Evolutionary conservation across 148 eudicot species (phyloP), one percentile per base, ranked within the genome.

Genomic region (Drosera capensis): DNA sequence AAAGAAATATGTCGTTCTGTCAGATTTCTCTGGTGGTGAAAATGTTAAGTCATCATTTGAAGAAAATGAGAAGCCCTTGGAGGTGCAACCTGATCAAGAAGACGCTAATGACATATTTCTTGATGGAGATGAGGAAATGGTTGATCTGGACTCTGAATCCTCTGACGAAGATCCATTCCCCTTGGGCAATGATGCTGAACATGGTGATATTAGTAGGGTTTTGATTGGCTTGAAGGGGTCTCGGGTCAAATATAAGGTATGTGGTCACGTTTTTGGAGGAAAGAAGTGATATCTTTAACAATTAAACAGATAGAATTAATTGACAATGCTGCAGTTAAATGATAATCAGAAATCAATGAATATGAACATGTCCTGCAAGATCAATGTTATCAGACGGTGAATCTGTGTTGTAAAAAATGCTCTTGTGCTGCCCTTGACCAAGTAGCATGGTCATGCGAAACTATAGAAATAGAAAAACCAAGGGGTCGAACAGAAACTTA

Each of bases 211-310:
- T 46, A 57, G 74, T 38, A 65, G 70, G 63, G 52, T 75, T 46
- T 46, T 64, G 53, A 69, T 88, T 56, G 82, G 73, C 25, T 40
- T 77, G 53, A 67, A 65, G 40, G 80, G 59, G 67, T 41, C 65
- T 58, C 75, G 60, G 25, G 42, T 72, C 17, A 73, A 63, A 73
- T 81, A 73, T 55, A 50, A 73, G 87, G 96, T 86, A 62, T 35
- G 36, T 40, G 35, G 9, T 8, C 14, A 16, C 1, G 34, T 17
- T 35, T 11, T 13, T 43, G 17, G 20, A 6, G 12, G 5, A 48
- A 41, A 11, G 5, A 28, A 9, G 25, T 12, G 15, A 20, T 15
- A 0, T 22, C 21, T 30, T 40, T 36, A 23, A 46, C 3, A n/a
- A 11, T 9, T 2, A 24, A 25, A 16, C 17, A n/a, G n/a, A n/a